Evolutionary conservation across 139 green algal species (phyloP).

Genomic region (Chara braunii): DNA sequence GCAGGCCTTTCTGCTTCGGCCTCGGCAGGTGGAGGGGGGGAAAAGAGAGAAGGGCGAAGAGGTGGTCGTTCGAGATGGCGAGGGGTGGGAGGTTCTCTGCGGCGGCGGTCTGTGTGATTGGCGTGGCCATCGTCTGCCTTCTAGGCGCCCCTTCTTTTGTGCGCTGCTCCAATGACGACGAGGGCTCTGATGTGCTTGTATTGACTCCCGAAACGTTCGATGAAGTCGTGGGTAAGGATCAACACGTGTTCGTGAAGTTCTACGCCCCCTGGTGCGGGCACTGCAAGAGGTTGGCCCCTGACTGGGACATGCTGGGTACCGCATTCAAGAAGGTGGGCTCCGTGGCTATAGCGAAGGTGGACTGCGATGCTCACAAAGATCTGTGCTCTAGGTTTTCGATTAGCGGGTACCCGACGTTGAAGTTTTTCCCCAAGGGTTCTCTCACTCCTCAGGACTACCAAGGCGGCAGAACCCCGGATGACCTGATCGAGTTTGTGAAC

Average conservation of each 20-base stretch:
- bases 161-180: no score
- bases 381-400: constrained; percentile 28
- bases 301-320: constrained; percentile 30
- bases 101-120: no score
- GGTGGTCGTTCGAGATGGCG: no score
- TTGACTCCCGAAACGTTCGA: constrained; percentile 34
- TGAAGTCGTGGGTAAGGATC: constrained; percentile 27
- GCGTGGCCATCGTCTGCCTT: no score
- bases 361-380: constrained; percentile 42
- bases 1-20: no score
- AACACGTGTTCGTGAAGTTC: constrained; percentile 36
- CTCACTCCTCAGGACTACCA: constrained; percentile 27
- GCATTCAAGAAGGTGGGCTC: constrained; percentile 32
- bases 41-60: no score
- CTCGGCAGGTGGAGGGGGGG: no score
- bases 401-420: constrained; percentile 32
- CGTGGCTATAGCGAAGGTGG: constrained; percentile 40
- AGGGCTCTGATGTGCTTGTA: constrained; percentile 21
- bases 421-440: constrained; percentile 31
- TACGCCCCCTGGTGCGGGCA: constrained; percentile 42
- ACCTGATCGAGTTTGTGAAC: constrained; percentile 35
- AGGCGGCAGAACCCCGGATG: constrained; percentile 18
- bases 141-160: no score
- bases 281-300: constrained; percentile 43
- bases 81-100: no score